These are phyloP conservation scores for Microcyclospora tardicrescens DNA, from an alignment of 2,329 filamentous ascomycete species.

Conservation along the genomic window DNA sequence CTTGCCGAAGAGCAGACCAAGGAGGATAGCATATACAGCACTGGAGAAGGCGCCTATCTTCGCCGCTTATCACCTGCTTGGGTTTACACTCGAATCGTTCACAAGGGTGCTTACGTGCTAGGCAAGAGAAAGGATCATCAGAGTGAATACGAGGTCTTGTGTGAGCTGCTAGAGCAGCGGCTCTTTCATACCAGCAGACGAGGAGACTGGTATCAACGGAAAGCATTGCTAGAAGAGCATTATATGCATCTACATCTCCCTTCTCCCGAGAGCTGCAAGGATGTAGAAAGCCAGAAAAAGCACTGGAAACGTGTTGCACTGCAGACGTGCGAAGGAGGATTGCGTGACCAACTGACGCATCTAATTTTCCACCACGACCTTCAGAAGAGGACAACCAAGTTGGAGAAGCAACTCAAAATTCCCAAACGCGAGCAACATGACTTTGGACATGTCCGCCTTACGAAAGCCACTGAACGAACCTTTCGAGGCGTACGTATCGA, in stretches of 20 bases:
- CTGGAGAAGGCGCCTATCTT: conserved; percentile 76
- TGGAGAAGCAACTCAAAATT: conserved; percentile 73
- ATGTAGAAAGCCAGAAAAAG: conserved; percentile 55
- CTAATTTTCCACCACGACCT: conserved; percentile 88
- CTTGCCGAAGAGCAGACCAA: conserved; percentile 63
- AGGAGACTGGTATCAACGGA: conserved; percentile 90
- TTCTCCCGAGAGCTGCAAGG: conserved; percentile 28
- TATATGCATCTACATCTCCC: conserved; percentile 63
- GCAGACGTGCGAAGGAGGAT: conserved; percentile 68
- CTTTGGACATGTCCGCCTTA: conserved; percentile 72
- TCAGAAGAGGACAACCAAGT: conserved; percentile 82
- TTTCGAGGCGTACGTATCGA: conserved; percentile 67
- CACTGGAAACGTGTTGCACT: conserved; percentile 69
- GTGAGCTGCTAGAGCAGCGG: conserved; percentile 62
- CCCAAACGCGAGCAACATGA: conserved; percentile 81
- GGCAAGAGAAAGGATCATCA: conserved; percentile 70
- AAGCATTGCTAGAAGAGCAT: conserved; percentile 85
- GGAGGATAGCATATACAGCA: conserved; percentile 64
- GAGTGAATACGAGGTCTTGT: conserved; percentile 61
- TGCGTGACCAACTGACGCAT: conserved; percentile 82
- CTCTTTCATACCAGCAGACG: conserved; percentile 76
- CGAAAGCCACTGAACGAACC: conserved; percentile 59
- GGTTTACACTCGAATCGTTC: conserved; percentile 83
- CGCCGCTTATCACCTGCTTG: conserved; percentile 82
- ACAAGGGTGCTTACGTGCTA: conserved; percentile 70